phyloP scores from a whole-genome alignment of 768 basidiomycete genomes.

The Macrolepiota dolichaula region DNA sequence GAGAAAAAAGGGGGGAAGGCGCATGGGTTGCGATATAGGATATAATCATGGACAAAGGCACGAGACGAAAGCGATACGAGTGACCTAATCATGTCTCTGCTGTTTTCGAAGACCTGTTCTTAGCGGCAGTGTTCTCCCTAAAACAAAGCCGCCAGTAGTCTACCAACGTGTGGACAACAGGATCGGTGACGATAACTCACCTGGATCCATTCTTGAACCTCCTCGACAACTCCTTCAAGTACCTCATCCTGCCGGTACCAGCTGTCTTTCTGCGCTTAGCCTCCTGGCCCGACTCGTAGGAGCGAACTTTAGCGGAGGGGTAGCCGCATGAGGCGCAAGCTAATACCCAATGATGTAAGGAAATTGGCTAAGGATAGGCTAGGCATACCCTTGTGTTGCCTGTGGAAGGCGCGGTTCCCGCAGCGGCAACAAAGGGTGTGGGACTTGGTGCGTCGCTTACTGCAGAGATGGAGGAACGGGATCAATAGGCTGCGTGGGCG shows the following conservation, averaged over 20 bases:
- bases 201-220: slow-evolving; percentile 99
- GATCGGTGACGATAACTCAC: slow-evolving; percentile 36
- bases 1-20: not conserved
- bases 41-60: not conserved
- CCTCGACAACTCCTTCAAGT: slow-evolving; percentile 89
- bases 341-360: slow-evolving; percentile 26
- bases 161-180: too few species aligned
- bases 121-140: slow-evolving; percentile 90
- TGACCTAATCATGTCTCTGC: slow-evolving; percentile 8
- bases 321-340: slow-evolving; percentile 96
- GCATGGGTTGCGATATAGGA: slow-evolving; percentile 1
- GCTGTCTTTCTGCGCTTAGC: slow-evolving; percentile 99
- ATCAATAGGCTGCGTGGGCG: too few species aligned
- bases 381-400: too few species aligned
- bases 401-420: too few species aligned
- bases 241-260: slow-evolving; percentile 92
- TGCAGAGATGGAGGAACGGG: too few species aligned
- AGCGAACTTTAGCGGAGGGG: slow-evolving; percentile 92
- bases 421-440: too few species aligned
- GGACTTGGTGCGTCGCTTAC: too few species aligned
- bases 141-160: not conserved
- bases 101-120: slow-evolving; percentile 56
- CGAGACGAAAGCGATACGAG: not conserved
- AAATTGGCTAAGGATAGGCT: slow-evolving; percentile 95
- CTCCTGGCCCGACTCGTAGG: slow-evolving; percentile 98